These are phyloP conservation scores for Saccharomyces hybrid DNA, from an alignment of 1,139 yeast species.

Conservation along the genomic window DNA sequence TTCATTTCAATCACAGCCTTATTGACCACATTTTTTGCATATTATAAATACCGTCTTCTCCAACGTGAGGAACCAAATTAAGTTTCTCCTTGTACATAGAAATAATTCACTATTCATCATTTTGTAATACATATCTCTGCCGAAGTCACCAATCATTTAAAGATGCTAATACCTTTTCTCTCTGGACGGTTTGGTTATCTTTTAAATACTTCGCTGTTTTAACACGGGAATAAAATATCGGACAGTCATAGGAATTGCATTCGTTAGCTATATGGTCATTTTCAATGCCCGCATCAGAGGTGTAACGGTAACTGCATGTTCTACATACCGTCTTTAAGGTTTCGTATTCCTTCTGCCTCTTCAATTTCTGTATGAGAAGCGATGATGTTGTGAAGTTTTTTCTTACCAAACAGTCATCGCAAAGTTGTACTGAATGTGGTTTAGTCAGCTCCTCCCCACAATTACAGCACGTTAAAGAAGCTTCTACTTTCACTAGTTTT, in stretches of 20 bases:
- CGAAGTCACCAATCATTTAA: slow-evolving; percentile 13
- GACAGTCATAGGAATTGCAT: slow-evolving; percentile 37
- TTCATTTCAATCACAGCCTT: background rate
- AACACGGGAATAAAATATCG: slow-evolving; percentile 33
- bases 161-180: slow-evolving; percentile 8
- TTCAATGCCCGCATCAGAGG: slow-evolving; percentile 17
- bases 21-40: slow-evolving; percentile 4
- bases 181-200: slow-evolving; percentile 1
- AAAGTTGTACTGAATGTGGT: slow-evolving; percentile 25
- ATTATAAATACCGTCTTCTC: slow-evolving; percentile 2
- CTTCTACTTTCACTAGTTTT: background rate
- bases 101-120: background rate
- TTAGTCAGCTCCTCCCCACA: slow-evolving; percentile 13
- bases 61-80: background rate
- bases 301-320: slow-evolving; percentile 26
- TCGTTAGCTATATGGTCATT: slow-evolving; percentile 16
- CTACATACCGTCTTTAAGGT: slow-evolving; percentile 27
- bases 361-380: slow-evolving; percentile 16
- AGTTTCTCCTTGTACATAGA: background rate
- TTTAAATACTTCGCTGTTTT: slow-evolving; percentile 13
- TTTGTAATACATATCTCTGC: background rate
- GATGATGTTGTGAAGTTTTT: slow-evolving; percentile 22
- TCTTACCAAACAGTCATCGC: slow-evolving; percentile 33
- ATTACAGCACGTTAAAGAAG: slow-evolving; percentile 3
- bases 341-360: slow-evolving; percentile 18